Conservation (phyloP, 305 asterid genomes). For the Fraxinus platypoda region DNA sequence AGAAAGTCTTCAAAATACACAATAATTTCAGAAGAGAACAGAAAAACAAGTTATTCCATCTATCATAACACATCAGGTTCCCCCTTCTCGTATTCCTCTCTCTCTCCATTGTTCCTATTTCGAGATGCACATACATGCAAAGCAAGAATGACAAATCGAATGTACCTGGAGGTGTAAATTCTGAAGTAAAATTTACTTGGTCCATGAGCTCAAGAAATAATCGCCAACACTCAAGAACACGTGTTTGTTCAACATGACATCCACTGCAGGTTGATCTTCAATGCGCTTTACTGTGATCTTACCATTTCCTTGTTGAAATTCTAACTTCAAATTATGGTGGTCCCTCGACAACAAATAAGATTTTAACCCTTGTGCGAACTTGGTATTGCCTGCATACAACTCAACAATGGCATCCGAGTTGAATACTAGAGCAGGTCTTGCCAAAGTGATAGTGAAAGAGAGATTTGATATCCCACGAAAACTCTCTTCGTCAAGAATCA, state of each 20-base stretch:
- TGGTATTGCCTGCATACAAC: conserved; percentile 52
- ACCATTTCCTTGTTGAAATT: conserved; percentile 68
- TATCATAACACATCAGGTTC: not conserved
- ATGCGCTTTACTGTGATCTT: conserved; percentile 60
- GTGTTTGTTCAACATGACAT: conserved; percentile 53
- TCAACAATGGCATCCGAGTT: conserved; percentile 45
- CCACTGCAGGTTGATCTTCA: conserved; percentile 60
- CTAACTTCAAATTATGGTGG: conserved; percentile 53
- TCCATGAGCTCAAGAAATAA: conserved; percentile 37
- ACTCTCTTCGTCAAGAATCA: conserved; percentile 63
- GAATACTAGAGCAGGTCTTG: conserved; percentile 65
- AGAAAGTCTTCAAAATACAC: not conserved
- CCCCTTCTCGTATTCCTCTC: not conserved
- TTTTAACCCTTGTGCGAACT: conserved; percentile 46
- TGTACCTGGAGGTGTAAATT: not conserved
- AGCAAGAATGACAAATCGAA: not conserved
- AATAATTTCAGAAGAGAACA: not conserved
- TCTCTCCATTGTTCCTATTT: not conserved
- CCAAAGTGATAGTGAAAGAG: conserved; percentile 60
- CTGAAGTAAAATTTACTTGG: not conserved
- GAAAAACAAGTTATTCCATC: not conserved
- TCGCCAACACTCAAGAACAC: conserved; percentile 67
- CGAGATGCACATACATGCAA: not conserved
- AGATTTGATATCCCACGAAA: conserved; percentile 61
- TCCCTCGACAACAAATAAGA: conserved; percentile 65